These are phyloP conservation scores for Trichoderma arundinaceum DNA, from an alignment of 2,329 filamentous ascomycete species.

Conservation along the genomic window DNA sequence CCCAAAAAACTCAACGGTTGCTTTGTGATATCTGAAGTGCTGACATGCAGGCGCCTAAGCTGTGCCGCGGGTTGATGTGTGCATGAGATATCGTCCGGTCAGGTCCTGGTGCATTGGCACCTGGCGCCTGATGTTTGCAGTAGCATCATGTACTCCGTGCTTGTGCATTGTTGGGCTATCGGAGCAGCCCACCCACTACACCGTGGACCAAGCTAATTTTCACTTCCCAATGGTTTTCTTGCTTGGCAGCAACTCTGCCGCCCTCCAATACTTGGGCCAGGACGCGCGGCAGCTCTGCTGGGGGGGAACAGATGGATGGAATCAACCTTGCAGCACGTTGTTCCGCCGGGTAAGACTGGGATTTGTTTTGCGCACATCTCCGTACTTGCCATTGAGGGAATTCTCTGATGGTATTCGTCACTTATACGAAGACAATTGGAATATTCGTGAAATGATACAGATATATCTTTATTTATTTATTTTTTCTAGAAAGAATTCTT, in stretches of 20 bases:
- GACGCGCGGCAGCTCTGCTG: background rate
- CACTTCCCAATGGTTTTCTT: background rate
- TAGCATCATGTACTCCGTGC: conserved; percentile 14
- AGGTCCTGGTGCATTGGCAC: conserved; percentile 28
- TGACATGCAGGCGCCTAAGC: conserved; percentile 10
- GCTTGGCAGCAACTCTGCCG: background rate
- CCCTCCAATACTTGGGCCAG: background rate
- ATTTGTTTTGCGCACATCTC: too few relatives aligned
- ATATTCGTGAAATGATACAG: too few relatives aligned
- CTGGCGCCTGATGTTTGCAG: conserved; percentile 17
- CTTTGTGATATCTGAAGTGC: background rate
- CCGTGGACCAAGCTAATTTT: background rate
- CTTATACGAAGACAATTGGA: too few relatives aligned
- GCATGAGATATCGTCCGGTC: conserved; percentile 1
- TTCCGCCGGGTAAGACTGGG: background rate
- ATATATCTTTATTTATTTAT: too few relatives aligned
- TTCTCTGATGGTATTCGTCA: too few relatives aligned
- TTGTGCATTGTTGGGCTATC: conserved; percentile 24
- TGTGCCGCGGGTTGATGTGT: background rate
- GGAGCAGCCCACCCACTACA: background rate
- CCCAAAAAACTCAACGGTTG: background rate
- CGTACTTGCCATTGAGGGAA: too few relatives aligned
- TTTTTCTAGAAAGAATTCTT: background rate
- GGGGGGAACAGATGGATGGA: background rate
- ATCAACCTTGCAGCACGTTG: background rate